Base-by-base conservation (phyloP, 2,329 filamentous ascomycete species). In the Fusarium pseudoanthophilum region DNA sequence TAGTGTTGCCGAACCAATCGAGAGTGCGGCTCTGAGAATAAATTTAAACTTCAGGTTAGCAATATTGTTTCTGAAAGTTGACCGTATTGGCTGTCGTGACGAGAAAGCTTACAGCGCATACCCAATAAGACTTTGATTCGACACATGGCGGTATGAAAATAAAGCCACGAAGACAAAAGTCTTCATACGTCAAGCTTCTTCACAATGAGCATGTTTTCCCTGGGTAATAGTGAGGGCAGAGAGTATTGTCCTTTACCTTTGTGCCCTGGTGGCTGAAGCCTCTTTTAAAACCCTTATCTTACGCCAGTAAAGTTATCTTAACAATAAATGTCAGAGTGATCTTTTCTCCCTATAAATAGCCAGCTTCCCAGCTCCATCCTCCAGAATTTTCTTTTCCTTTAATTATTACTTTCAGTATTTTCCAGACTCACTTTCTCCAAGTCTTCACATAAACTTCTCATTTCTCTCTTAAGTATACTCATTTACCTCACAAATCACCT, bases 11-110 rank as follows among this genome's bases (percentile, higher is more conserved):
- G 0, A 36, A 36, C 11, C 2, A 3, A 11, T 1, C 1, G 24
- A 11, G 13, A 15, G 3, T 26, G 3, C 2, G 14, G 9, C 5
- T 26, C 3, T 8, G 0, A 15, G 6, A 0, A 36, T 2, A 2
- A 2, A 1, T 2, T 8, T 26, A 4, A 26, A 20, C 0, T 8
- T 0, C 4, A 6, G 11, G 2, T 9, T 36, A 13, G 1, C 9
- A 15, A 2, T 36, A 4, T 11, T 36, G 13, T 20, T 36, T 36
- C 2, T 8, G 0, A 15, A 28, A 14, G 2, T 39, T n/a, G 7
- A 53, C 20, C 10, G 1, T 10, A 9, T 5, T 16, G 3, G 2
- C 6, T 0, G 0, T 18, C 4, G 18, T 5, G 24, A 9, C 20
- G 2, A 7, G 15, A 15, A 11, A 28, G 14, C 26, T 28, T 16